Evolutionary conservation across 1,139 yeast species (phyloP).

Genomic region (Wickerhamiella infanticola): DNA sequence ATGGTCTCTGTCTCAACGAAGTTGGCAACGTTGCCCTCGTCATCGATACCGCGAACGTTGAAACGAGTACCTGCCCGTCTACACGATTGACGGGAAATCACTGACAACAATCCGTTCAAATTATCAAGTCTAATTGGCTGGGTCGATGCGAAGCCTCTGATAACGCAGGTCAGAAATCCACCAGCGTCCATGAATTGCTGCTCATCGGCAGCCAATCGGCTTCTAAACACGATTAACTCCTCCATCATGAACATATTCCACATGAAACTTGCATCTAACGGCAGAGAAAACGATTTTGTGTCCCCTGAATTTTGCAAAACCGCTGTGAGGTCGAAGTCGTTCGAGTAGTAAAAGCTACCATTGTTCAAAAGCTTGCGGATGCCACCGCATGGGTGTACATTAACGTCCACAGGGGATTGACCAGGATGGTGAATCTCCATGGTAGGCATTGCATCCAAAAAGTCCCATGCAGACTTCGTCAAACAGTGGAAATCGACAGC

Average conservation of each 20-base stretch:
- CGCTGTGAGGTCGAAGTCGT: slow-evolving; percentile 82
- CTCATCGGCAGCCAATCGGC: slow-evolving; percentile 46
- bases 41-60: slow-evolving; percentile 90
- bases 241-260: slow-evolving; percentile 91
- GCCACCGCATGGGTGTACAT: slow-evolving; percentile 68
- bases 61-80: slow-evolving; percentile 91
- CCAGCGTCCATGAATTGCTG: slow-evolving; percentile 51
- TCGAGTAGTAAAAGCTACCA: slow-evolving; percentile 85
- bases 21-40: slow-evolving; percentile 88
- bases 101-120: slow-evolving; percentile 46
- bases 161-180: slow-evolving; percentile 75
- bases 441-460: slow-evolving; percentile 37
- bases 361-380: slow-evolving; percentile 61
- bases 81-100: slow-evolving; percentile 89
- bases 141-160: slow-evolving; percentile 89
- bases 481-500: slow-evolving; percentile 78
- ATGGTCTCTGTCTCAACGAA: slow-evolving; percentile 91
- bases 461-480: slow-evolving; percentile 66
- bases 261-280: slow-evolving; percentile 67
- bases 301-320: slow-evolving; percentile 39
- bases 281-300: slow-evolving; percentile 4
- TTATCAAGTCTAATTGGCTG: slow-evolving; percentile 36
- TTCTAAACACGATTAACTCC: slow-evolving; percentile 60
- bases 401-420: slow-evolving; percentile 15
- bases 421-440: slow-evolving; percentile 9